phyloP scores from a whole-genome alignment of 2,329 filamentous ascomycete species.

The Apiospora phragmitis region DNA sequence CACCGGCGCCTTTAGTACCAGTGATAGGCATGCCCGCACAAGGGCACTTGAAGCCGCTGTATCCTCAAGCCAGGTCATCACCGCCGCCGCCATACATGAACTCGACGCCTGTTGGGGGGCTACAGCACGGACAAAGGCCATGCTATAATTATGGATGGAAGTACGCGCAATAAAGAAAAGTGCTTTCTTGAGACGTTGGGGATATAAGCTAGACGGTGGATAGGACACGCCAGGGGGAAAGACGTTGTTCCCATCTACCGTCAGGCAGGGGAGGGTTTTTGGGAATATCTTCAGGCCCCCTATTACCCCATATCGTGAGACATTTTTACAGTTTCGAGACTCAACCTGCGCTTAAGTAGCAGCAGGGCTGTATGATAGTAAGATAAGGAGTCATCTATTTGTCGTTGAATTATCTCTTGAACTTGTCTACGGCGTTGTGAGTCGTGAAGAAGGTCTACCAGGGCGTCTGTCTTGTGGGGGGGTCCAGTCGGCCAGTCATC shows the following conservation, averaged over 20 bases:
- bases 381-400: conserved; percentile 7
- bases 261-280: background rate
- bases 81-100: background rate
- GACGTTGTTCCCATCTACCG: background rate
- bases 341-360: background rate
- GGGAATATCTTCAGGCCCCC: background rate
- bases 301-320: background rate
- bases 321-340: conserved; percentile 4
- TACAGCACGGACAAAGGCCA: background rate
- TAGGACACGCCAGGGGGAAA: background rate
- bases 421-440: background rate
- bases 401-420: background rate
- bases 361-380: conserved; percentile 8
- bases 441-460: background rate
- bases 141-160: background rate
- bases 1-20: conserved; percentile 19
- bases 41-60: background rate
- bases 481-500: too few species aligned
- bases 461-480: too few species aligned
- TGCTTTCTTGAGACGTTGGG: background rate
- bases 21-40: background rate
- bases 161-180: background rate
- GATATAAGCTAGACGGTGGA: background rate
- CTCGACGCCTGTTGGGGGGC: background rate
- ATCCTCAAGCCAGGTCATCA: background rate